Base-by-base conservation (phyloP, 371 early-diverging fungal genomes). In the Syncephalis plumigaleata region DNA sequence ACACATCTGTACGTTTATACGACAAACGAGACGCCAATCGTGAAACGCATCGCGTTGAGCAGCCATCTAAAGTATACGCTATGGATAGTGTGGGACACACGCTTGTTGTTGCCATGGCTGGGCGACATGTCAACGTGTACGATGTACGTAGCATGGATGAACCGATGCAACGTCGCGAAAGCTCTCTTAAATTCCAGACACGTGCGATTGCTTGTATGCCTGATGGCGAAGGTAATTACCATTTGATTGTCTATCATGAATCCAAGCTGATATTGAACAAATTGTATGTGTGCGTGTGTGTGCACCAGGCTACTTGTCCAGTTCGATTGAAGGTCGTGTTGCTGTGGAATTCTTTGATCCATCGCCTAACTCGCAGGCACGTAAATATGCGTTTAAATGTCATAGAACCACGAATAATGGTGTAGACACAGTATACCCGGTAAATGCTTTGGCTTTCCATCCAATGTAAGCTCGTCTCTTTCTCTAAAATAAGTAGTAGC, bases 321-420 rank as follows among this genome's bases (percentile, higher is more conserved):
- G 79, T 44, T 91, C 92, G 2, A 87, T 93, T 44, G 97, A 96
- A 60, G 97, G 97, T 0, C 71, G 97, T 7, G 81, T 93, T 2
- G 86, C 91, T 9, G 83, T 96, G 18, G 95, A 96, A 55, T 91
- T 76, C 54, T 85, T 95, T 60, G 84, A 84, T 51, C 69, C 77
- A 21, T 65, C 72, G 2, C 59, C 66, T 3, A 77, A 75, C 54
- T 54, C 61, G 13, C 81, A 78, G 47, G 68, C 72, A 16, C 72
- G 76, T 51, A 88, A 87, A 54, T 94, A 91, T 52, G 90, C 93
- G 0, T 93, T 96, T 68, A 94, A 92, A 62, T 92, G 91, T 54
- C 97, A 96, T 61, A 76, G 94, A 26, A 73, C 82, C 46, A 67
- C 63, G 9, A 64, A 73, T 20, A 71, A 78, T 44, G 87, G 81